phyloP scores from a whole-genome alignment of 1,284 basidiomycete species.

The Porogramme epimiltina region DNA sequence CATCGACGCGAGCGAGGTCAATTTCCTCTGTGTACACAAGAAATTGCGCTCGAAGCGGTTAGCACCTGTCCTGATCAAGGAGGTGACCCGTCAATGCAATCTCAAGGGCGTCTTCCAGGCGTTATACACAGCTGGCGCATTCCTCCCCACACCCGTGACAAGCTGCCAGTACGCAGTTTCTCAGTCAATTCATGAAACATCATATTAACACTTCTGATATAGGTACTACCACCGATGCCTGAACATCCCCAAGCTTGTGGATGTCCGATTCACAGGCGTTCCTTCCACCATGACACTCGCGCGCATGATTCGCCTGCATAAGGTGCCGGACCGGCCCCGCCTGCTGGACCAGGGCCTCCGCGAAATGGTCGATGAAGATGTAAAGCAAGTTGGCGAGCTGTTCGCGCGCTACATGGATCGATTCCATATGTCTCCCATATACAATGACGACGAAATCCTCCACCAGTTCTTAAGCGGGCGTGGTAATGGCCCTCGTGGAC shows the following conservation, averaged over 20 bases:
- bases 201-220: not conserved
- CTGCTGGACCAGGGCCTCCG: conserved; percentile 63
- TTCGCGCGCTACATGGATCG: conserved; percentile 82
- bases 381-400: conserved; percentile 75
- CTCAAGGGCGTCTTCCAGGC: conserved; percentile 94
- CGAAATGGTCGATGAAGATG: conserved; percentile 86
- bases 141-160: conserved; percentile 89
- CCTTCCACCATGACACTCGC: conserved; percentile 86
- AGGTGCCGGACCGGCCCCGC: conserved; percentile 57
- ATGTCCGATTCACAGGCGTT: conserved; percentile 89
- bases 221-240: conserved; percentile 94
- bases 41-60: conserved; percentile 95
- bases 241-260: conserved; percentile 91
- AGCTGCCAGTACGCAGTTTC: conserved; percentile 63
- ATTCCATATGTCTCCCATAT: conserved; percentile 84
- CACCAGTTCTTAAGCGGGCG: conserved; percentile 90
- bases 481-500: conserved; percentile 55
- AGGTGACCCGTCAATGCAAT: conserved; percentile 94
- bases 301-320: conserved; percentile 78
- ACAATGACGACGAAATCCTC: conserved; percentile 79
- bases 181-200: not conserved
- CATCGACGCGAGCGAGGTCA: conserved; percentile 87
- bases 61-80: conserved; percentile 97
- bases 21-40: conserved; percentile 98
- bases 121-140: conserved; percentile 92